Percentiles rank a stretch among this genome's conserved stretches.
Evolutionary conservation across 192 early-diverging fungal species (phyloP).

Genomic region (Gonapodya prolifera): DNA sequence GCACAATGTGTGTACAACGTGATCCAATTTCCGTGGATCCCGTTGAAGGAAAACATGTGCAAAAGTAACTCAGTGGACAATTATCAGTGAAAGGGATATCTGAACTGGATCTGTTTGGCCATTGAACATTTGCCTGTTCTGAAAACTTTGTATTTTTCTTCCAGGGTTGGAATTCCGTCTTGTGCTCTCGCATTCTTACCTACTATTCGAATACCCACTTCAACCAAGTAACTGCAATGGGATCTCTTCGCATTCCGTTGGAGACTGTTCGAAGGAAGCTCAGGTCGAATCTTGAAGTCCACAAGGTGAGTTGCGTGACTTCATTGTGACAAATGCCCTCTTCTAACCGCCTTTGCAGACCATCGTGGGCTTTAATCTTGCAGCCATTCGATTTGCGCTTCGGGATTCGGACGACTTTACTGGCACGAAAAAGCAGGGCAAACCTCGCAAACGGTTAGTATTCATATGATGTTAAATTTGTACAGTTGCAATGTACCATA

Average conservation of each 20-base stretch:
- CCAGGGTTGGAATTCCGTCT: slow-evolving; percentile 59
- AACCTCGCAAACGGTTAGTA: background rate
- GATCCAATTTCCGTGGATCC: background rate
- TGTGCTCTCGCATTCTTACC: slow-evolving; percentile 73
- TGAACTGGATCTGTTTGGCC: background rate
- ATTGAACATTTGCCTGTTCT: background rate
- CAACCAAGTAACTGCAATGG: slow-evolving; percentile 74
- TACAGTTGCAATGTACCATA: too few relatives aligned
- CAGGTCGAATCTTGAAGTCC: slow-evolving; percentile 43
- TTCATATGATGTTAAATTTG: too few relatives aligned
- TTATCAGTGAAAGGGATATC: too few relatives aligned
- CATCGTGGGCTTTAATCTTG: slow-evolving; percentile 78
- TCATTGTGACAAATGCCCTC: too few relatives aligned
- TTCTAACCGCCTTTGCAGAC: slow-evolving; percentile 17
- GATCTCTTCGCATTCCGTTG: slow-evolving; percentile 61
- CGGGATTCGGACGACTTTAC: slow-evolving; percentile 71
- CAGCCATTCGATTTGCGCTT: slow-evolving; percentile 61
- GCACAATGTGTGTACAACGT: background rate
- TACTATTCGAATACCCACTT: slow-evolving; percentile 79
- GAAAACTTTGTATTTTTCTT: background rate
- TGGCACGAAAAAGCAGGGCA: slow-evolving; percentile 13
- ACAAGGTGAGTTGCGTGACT: slow-evolving; percentile 49
- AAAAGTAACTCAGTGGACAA: too few relatives aligned
- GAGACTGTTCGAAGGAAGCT: slow-evolving; percentile 56
- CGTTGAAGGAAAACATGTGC: slow-evolving; percentile 8